A percentile compares a stretch with the other conserved stretches of the same genome.
Evolutionary conservation across 305 asterid species (phyloP).

Genomic region (Solanum hybrid): DNA sequence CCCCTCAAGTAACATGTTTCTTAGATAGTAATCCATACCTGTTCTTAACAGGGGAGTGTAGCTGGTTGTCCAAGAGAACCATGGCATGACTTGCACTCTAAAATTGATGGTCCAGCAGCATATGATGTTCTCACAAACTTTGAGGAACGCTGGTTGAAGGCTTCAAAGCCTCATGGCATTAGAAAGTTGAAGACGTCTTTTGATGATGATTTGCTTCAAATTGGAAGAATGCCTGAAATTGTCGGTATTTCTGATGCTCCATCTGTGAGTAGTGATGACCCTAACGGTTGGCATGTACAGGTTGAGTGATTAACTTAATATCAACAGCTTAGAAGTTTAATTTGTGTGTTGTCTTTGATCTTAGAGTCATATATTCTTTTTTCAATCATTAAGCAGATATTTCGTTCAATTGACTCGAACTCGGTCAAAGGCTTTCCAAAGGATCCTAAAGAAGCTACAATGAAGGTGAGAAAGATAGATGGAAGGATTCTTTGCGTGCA

Average conservation of each 20-base stretch:
- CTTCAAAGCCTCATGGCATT: constrained; percentile 80
- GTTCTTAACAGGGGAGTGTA: constrained; percentile 50
- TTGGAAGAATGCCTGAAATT: constrained; percentile 88
- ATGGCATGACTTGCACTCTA: constrained; percentile 96
- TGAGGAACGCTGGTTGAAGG: constrained; percentile 93
- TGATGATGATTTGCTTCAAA: constrained; percentile 82
- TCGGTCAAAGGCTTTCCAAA: constrained; percentile 91
- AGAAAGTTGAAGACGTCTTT: constrained; percentile 67
- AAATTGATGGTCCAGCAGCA: constrained; percentile 97
- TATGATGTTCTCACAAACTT: constrained; percentile 86
- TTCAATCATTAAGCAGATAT: constrained; percentile 43
- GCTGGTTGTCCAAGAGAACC: constrained; percentile 97
- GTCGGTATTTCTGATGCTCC: constrained; percentile 67
- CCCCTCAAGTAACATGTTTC: neutral
- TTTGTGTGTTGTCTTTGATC: neutral
- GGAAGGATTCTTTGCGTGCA: neutral
- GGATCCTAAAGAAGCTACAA: constrained; percentile 76
- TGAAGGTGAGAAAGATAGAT: constrained; percentile 43
- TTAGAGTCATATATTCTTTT: constrained; percentile 4
- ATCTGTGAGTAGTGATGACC: constrained; percentile 47
- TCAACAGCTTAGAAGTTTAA: neutral
- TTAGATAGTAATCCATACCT: neutral
- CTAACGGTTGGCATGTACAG: constrained; percentile 96
- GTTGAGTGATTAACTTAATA: constrained; percentile 20
- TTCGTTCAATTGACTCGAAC: constrained; percentile 95